These are phyloP conservation scores for Bruguiera parviflora DNA, from an alignment of 345 rosid genomes.

Conservation along the genomic window DNA sequence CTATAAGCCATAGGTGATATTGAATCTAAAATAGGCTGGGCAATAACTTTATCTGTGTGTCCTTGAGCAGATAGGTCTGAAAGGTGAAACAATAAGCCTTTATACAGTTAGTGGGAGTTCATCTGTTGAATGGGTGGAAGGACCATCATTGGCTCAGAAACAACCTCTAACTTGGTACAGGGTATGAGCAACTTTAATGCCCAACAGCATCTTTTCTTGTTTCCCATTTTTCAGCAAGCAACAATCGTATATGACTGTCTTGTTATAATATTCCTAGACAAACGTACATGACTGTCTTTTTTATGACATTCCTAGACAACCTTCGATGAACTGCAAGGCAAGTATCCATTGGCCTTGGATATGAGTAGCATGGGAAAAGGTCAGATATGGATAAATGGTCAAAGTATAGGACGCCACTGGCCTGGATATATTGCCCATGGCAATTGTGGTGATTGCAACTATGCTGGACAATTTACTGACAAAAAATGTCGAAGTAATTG, in stretches of 20 bases:
- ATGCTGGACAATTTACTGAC: constrained; percentile 25
- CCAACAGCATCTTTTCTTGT: not conserved
- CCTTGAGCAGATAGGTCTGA: constrained; percentile 29
- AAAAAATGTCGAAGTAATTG: constrained; percentile 25
- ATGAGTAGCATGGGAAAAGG: constrained; percentile 50
- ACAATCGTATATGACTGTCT: not conserved
- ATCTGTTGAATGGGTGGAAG: constrained; percentile 30
- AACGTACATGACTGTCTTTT: not conserved
- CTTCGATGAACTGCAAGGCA: constrained; percentile 59
- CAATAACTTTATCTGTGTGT: constrained; percentile 2
- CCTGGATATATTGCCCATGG: constrained; percentile 25
- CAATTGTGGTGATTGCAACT: constrained; percentile 18
- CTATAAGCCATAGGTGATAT: not conserved
- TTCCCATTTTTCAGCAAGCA: not conserved
- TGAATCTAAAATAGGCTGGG: not conserved
- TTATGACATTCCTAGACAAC: constrained; percentile 44
- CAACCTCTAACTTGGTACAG: constrained; percentile 35
- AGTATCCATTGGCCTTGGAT: constrained; percentile 76
- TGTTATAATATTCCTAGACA: not conserved
- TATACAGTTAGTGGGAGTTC: constrained; percentile 27
- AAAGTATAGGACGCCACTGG: constrained; percentile 77
- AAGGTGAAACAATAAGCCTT: constrained; percentile 27
- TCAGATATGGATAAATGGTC: constrained; percentile 82
- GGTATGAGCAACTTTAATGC: constrained; percentile 14
- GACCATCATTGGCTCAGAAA: constrained; percentile 16